Evolutionary conservation across 306 rosid species (phyloP).

Genomic region (Lablab purpureus): DNA sequence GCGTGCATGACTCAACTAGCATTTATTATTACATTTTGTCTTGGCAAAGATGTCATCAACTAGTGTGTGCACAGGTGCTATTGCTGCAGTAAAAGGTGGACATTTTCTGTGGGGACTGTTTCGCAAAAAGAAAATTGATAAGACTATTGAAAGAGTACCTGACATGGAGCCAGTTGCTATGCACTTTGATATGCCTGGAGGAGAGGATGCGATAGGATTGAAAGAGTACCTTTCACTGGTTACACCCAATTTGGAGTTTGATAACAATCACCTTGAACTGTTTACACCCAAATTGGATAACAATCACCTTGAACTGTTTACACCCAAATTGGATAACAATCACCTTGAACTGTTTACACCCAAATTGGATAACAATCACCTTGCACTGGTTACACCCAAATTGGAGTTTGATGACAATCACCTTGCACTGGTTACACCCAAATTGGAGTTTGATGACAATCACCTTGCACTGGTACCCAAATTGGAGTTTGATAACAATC

Average conservation of each 20-base stretch:
- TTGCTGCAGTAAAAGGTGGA: constrained; percentile 41
- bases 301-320: neutral
- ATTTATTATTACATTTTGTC: constrained; percentile 16
- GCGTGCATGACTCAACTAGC: neutral
- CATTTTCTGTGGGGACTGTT: constrained; percentile 72
- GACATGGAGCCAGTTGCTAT: constrained; percentile 48
- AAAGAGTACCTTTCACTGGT: constrained; percentile 27
- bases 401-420: neutral
- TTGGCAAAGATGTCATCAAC: neutral
- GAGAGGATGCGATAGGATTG: constrained; percentile 43
- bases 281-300: neutral
- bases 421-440: neutral
- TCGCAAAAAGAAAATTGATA: constrained; percentile 28
- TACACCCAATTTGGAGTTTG: neutral
- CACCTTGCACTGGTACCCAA: neutral
- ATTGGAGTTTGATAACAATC: neutral
- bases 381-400: neutral
- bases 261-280: neutral
- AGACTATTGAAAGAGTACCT: constrained; percentile 28
- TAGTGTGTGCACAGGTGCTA: constrained; percentile 49
- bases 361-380: neutral
- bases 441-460: neutral
- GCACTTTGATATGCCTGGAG: constrained; percentile 70
- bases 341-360: neutral
- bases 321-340: neutral